Conservation (phyloP, 495 filamentous ascomycete species). For the Acidomyces sp. region DNA sequence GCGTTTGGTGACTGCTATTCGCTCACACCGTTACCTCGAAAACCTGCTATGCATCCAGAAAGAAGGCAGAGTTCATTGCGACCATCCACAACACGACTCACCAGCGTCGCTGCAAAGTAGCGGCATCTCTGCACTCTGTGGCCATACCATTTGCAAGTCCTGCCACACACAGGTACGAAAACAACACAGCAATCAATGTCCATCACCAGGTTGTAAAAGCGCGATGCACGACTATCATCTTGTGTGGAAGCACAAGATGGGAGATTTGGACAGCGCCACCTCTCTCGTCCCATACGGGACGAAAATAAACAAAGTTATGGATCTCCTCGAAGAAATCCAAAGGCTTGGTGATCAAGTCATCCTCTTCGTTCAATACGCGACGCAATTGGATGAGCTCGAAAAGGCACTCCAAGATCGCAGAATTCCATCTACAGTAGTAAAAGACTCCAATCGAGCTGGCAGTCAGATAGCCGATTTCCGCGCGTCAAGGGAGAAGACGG, state of each 20-base stretch:
- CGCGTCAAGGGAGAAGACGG: constrained; percentile 29
- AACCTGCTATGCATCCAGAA: no score
- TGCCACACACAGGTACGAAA: constrained; percentile 23
- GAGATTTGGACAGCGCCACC: background rate
- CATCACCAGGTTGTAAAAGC: constrained; percentile 25
- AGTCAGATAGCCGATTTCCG: constrained; percentile 37
- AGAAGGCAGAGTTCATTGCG: no score
- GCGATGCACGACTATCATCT: constrained; percentile 15
- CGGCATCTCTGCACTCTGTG: constrained; percentile 36
- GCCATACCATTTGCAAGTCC: constrained; percentile 36
- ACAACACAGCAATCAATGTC: constrained; percentile 22
- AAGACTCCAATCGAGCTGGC: constrained; percentile 18
- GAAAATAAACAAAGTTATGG: constrained; percentile 23
- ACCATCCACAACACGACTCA: no score
- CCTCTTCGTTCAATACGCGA: constrained; percentile 29
- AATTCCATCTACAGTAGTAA: constrained; percentile 28
- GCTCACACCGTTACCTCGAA: constrained; percentile 1
- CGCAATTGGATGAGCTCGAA: constrained; percentile 23
- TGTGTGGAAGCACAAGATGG: constrained; percentile 17
- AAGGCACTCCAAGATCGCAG: constrained; percentile 23
- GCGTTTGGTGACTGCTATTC: constrained; percentile 6
- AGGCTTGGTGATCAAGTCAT: constrained; percentile 26
- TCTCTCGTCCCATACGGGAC: constrained; percentile 14
- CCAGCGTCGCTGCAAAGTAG: no score
- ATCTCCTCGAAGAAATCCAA: constrained; percentile 18